Conservation (phyloP, 2,329 filamentous ascomycete species). For the Epichloe baconii region DNA sequence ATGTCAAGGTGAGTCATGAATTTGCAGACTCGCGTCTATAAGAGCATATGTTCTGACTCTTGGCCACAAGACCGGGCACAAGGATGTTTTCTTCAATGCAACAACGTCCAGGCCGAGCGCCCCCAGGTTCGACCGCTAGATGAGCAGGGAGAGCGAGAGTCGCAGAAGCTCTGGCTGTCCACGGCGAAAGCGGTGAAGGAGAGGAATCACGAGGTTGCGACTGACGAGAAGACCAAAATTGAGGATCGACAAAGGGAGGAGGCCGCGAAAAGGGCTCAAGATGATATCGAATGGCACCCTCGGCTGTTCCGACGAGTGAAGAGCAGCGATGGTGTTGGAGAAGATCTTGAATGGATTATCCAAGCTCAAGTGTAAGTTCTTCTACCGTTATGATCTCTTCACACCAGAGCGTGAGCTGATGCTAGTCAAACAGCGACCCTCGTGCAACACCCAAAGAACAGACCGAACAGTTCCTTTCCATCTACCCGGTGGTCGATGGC, state of each 20-base stretch:
- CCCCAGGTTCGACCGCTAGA: slow-evolving; percentile 59
- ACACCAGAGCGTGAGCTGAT: slow-evolving; percentile 8
- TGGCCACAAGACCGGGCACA: slow-evolving; percentile 66
- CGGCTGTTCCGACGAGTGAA: slow-evolving; percentile 68
- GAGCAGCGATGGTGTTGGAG: slow-evolving; percentile 69
- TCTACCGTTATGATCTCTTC: background rate
- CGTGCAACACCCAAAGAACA: slow-evolving; percentile 51
- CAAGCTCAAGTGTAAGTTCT: slow-evolving; percentile 64
- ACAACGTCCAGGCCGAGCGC: slow-evolving; percentile 61
- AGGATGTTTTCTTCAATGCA: slow-evolving; percentile 82
- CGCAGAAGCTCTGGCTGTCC: slow-evolving; percentile 72
- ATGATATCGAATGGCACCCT: slow-evolving; percentile 77
- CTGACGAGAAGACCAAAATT: slow-evolving; percentile 90
- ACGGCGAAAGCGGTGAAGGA: slow-evolving; percentile 73
- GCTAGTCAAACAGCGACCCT: slow-evolving; percentile 14
- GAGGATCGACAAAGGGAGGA: slow-evolving; percentile 88
- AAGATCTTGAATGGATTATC: slow-evolving; percentile 91
- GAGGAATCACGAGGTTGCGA: slow-evolving; percentile 77
- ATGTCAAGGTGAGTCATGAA: slow-evolving; percentile 49
- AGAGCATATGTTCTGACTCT: background rate
- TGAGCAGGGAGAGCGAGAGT: slow-evolving; percentile 84
- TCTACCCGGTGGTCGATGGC: slow-evolving; percentile 73
- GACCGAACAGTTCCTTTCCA: slow-evolving; percentile 69
- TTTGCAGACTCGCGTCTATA: background rate
- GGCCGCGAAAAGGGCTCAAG: slow-evolving; percentile 63